Base-by-base conservation (phyloP, 2,329 filamentous ascomycete species). In the Cercospora citrullina region DNA sequence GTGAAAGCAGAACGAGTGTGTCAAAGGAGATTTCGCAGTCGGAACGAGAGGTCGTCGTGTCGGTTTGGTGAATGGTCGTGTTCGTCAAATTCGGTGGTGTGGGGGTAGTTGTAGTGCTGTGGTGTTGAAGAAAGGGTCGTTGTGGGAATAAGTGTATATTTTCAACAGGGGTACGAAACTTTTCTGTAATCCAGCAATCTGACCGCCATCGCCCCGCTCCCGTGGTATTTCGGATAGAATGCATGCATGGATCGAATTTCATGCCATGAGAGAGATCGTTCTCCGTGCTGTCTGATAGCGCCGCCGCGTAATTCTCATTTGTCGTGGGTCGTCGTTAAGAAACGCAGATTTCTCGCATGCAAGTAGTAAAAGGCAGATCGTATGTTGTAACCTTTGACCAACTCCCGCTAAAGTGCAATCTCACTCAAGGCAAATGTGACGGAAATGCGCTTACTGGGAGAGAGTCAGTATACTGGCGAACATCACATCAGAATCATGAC, bases 401-500 rank as follows among this genome's bases (percentile, higher is more conserved):
- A 79, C 77, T 77, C 78, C 78, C 78, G 78, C 78, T 79, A 79
- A 79, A 79, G 75, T 75, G 76, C 76, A 74, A 76, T 76, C 76
- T 77, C 77, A 77, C 76, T 78, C 75, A 78, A 79, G 75, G 77
- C 74, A 79, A 73, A 74, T 77, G 73, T 73, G 75, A 75, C 71
- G 72, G 74, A 77, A 75, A 74, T 71, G 72, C 71, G 74, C 74
- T 79, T 77, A 77, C 76, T 78, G 69, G 30, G 59, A 64, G 30
- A 45, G 16, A 12, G 68, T 74, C 36, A 74, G 75, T 31, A 26
- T 31, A 28, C 4, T 14, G 39, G 30, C 14, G 26, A 42, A n/a
- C 6, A 59, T 21, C 3, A 1, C 4, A 59, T 21, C 4, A 2
- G 21, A 23, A 60, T 16, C 16, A 63, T 31, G 9, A 14, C 7